Evolutionary conservation across 176 grass and related monocot genomes (phyloP), one percentile per base, ranked within the genome.

Genomic region (Pontederia crassipes): DNA sequence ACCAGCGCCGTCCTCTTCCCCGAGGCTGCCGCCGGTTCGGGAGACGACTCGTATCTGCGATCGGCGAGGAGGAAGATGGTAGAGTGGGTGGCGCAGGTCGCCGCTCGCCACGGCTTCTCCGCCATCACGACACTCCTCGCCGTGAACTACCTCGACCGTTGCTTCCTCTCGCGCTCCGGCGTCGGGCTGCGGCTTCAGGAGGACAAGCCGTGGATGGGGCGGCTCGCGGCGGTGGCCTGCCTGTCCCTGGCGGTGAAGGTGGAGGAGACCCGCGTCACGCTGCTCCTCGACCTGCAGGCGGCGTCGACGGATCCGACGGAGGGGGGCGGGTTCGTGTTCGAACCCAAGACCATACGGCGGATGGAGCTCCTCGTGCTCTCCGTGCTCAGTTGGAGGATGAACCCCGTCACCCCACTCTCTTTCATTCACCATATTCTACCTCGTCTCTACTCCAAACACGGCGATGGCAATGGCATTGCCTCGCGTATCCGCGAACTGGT

Each of bases 341-440:
- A 96, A 3, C 58, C 83, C 16, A 80, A 78, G 69, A 96, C 83
- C 9, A 73, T 96, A 60, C 63, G 78, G 52, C 71, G 91, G 74
- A 96, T 96, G 91, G 91, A 96, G 82, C 72, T 80, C 20, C 58
- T 96, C 45, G 83, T 90, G 64, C 80, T 96, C 45, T 85, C 87
- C 0, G 78, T 76, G 56, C 86, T 96, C 17, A 49, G 16, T 0
- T 96, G 86, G 86, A 70, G 83, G 28, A 84, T 96, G 86, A 85
- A 87, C 62, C 78, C 83, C 0, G 83, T 96, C 52, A 90, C 86
- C 11, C 83, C 91, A 0, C 73, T 96, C 69, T 87, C 86, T 32
- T 96, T 80, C 70, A 67, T 96, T 57, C 66, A 87, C 11, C 80
- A 75, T 0, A 29, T 87, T 40, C 58, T 96, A 57, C 70, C 72